phyloP scores from a whole-genome alignment of 2,329 filamentous ascomycete species.

The Aspergillus hortae region DNA sequence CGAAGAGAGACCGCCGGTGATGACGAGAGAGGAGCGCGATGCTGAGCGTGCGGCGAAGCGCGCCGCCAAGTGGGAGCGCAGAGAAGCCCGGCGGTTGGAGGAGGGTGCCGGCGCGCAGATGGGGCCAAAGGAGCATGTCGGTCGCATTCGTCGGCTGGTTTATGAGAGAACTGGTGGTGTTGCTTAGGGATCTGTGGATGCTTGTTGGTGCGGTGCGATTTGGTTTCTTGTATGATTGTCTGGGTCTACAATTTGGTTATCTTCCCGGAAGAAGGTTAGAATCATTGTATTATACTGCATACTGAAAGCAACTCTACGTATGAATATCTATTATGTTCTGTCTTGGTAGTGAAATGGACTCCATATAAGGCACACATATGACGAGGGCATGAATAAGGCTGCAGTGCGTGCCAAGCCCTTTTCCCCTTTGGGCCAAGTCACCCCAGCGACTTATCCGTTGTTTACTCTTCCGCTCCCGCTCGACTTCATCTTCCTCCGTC shows the following conservation, averaged over 20 bases:
- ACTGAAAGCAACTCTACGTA: background rate
- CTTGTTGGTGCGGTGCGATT: background rate
- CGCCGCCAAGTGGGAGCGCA: conserved; percentile 29
- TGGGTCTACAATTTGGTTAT: background rate
- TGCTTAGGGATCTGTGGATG: background rate
- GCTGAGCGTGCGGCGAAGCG: conserved; percentile 27
- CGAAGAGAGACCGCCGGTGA: conserved; percentile 34
- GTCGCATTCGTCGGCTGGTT: conserved; percentile 29
- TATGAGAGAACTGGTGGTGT: conserved; percentile 15
- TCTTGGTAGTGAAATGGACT: background rate
- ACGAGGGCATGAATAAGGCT: background rate
- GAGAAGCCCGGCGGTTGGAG: conserved; percentile 24
- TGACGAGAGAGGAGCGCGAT: conserved; percentile 34
- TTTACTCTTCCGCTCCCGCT: conserved; percentile 13
- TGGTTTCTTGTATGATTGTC: background rate
- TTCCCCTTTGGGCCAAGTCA: conserved; percentile 19
- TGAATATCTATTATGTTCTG: background rate
- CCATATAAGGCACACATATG: too few species aligned
- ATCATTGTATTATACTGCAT: conserved; percentile 4
- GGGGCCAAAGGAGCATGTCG: conserved; percentile 21
- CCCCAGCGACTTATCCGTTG: conserved; percentile 22
- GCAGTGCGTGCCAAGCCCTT: conserved; percentile 6
- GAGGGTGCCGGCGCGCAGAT: conserved; percentile 8
- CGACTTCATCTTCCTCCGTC: background rate
- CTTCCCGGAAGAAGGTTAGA: background rate